phyloP scores from a whole-genome alignment of 345 rosid species.

The Murraya koenigii region DNA sequence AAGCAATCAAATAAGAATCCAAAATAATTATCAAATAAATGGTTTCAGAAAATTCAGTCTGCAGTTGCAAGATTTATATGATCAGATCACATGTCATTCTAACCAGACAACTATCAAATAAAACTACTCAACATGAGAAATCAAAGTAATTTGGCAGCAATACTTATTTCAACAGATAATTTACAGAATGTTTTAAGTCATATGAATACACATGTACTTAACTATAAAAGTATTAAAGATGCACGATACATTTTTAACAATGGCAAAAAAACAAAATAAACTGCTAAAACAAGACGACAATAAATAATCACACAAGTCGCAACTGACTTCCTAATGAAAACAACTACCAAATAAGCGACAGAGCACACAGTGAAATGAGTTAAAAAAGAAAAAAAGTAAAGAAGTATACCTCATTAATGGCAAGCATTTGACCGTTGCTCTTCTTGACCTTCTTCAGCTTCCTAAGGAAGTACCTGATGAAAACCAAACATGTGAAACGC shows the following conservation, averaged over 20 bases:
- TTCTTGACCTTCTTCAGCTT: slow-evolving; percentile 25
- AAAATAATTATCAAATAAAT: background rate
- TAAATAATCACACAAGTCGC: background rate
- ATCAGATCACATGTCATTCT: background rate
- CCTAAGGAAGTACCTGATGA: slow-evolving; percentile 19
- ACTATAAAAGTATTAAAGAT: background rate
- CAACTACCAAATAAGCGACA: background rate
- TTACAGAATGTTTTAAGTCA: background rate
- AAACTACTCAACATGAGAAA: background rate
- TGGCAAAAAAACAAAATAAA: background rate
- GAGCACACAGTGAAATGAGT: background rate
- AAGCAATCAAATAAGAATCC: too few species aligned
- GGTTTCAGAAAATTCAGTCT: too few species aligned
- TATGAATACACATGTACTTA: background rate
- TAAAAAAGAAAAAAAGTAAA: too few species aligned
- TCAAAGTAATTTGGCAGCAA: background rate
- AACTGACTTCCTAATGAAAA: background rate
- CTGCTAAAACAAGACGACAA: background rate
- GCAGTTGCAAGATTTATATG: background rate
- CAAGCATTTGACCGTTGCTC: slow-evolving; percentile 19
- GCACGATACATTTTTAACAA: background rate
- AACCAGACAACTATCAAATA: background rate
- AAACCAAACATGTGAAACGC: background rate
- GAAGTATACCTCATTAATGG: slow-evolving; percentile 15
- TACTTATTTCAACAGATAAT: background rate